These are phyloP conservation scores for Pharus latifolius DNA, from an alignment of 176 grass and related monocot species.

Conservation along the genomic window DNA sequence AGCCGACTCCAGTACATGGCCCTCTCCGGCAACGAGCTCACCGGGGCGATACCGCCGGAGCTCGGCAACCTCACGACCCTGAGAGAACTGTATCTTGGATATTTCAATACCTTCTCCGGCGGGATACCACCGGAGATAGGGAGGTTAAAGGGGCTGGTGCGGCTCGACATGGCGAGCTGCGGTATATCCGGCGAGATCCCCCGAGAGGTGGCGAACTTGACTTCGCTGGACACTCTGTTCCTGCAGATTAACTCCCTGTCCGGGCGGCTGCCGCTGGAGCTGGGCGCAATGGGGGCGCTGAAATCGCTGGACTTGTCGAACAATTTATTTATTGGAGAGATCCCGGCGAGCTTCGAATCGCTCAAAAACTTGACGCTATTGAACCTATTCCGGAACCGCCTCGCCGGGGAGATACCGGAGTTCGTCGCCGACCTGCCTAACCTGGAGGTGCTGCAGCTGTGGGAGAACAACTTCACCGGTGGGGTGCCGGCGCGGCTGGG, in stretches of 20 bases:
- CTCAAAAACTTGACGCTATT: slow-evolving; percentile 69
- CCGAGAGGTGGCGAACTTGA: slow-evolving; percentile 38
- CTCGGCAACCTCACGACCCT: slow-evolving; percentile 65
- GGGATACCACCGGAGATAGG: slow-evolving; percentile 74
- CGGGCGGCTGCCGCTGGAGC: slow-evolving; percentile 46
- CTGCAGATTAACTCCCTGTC: slow-evolving; percentile 67
- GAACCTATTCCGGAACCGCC: slow-evolving; percentile 78
- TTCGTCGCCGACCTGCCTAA: slow-evolving; percentile 64
- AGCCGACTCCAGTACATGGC: slow-evolving; percentile 60
- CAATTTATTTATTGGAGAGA: slow-evolving; percentile 63
- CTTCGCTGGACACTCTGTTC: slow-evolving; percentile 81
- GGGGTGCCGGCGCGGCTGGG: slow-evolving; percentile 52
- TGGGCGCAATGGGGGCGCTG: slow-evolving; percentile 47
- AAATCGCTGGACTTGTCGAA: slow-evolving; percentile 94
- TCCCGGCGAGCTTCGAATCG: slow-evolving; percentile 52
- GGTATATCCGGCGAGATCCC: slow-evolving; percentile 71
- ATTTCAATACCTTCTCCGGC: slow-evolving; percentile 76
- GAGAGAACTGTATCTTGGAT: slow-evolving; percentile 66
- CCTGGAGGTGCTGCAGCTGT: slow-evolving; percentile 87
- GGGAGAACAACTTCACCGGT: slow-evolving; percentile 97
- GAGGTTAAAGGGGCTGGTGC: slow-evolving; percentile 38
- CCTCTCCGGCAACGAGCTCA: slow-evolving; percentile 86
- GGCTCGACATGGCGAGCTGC: slow-evolving; percentile 77
- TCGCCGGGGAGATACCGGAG: slow-evolving; percentile 59
- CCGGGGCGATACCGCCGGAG: slow-evolving; percentile 51